Conservation (phyloP, 2,329 filamentous ascomycete genomes). For the Emergomyces pasteurianus region DNA sequence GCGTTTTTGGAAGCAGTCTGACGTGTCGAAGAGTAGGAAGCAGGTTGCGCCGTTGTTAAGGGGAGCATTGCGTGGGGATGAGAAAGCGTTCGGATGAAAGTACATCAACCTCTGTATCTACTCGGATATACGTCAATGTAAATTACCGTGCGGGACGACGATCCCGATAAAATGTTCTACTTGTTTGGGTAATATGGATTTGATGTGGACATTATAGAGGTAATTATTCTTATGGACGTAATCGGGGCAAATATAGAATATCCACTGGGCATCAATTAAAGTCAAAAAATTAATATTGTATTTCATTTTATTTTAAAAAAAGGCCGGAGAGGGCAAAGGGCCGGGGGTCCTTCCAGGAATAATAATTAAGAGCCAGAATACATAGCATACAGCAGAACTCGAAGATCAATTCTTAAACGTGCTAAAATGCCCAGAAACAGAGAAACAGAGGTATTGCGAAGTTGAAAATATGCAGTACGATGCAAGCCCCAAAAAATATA, state of each 20-base stretch:
- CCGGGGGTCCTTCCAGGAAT: no score
- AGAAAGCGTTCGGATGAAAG: background rate
- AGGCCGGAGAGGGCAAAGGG: no score
- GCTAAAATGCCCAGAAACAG: background rate
- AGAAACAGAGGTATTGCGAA: background rate
- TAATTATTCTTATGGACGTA: background rate
- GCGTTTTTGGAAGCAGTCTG: conserved; percentile 44
- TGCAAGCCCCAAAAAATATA: background rate
- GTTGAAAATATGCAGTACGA: background rate
- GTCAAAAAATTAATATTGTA: no score
- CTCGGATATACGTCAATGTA: background rate
- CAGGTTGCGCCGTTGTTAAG: conserved; percentile 50
- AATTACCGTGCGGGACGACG: background rate
- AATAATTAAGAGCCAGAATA: background rate
- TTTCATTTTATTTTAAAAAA: no score
- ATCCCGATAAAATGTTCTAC: background rate
- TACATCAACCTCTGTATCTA: background rate
- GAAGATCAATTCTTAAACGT: background rate
- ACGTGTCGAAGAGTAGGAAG: conserved; percentile 49
- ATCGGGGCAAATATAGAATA: no score
- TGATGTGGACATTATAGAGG: background rate
- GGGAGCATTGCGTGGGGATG: conserved; percentile 21
- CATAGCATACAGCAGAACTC: background rate
- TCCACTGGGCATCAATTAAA: no score
- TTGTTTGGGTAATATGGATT: background rate